Evolutionary conservation across 257 asterid species (phyloP).

Genomic region (Solanum neorickii): DNA sequence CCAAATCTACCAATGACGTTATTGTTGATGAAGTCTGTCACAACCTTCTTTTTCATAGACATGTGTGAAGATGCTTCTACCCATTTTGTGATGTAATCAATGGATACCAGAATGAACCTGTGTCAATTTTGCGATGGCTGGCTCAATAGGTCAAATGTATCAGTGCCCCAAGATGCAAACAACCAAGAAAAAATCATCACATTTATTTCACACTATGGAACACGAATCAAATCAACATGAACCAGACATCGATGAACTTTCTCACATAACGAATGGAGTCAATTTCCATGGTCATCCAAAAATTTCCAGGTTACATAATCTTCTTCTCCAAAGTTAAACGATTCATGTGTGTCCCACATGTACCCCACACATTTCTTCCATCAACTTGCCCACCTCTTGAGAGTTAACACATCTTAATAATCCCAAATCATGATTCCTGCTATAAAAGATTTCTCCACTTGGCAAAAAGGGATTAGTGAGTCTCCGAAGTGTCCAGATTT

Average conservation of each 20-base stretch:
- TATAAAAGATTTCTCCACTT: too few species aligned
- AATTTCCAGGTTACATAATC: too few species aligned
- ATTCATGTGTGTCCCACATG: neutral
- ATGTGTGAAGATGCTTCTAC: too few species aligned
- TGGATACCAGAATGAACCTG: neutral
- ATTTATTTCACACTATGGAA: neutral
- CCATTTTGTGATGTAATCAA: neutral
- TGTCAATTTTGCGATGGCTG: neutral
- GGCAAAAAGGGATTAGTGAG: too few species aligned
- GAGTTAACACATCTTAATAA: neutral
- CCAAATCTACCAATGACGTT: too few species aligned
- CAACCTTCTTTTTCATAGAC: too few species aligned
- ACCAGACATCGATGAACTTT: neutral
- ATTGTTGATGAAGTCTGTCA: too few species aligned
- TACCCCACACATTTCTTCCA: neutral
- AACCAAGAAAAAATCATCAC: accelerated
- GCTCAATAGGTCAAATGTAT: neutral
- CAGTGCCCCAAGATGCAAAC: neutral
- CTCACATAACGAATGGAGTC: too few species aligned
- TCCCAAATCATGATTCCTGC: neutral
- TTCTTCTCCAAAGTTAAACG: too few species aligned
- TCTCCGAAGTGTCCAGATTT: too few species aligned
- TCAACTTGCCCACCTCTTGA: neutral
- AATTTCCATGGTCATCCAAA: neutral
- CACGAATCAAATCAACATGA: neutral